Percentiles rank a stretch among this genome's conserved stretches.
phyloP scores from a whole-genome alignment of 2,329 filamentous ascomycete genomes.

The Penicillium janthinellum region DNA sequence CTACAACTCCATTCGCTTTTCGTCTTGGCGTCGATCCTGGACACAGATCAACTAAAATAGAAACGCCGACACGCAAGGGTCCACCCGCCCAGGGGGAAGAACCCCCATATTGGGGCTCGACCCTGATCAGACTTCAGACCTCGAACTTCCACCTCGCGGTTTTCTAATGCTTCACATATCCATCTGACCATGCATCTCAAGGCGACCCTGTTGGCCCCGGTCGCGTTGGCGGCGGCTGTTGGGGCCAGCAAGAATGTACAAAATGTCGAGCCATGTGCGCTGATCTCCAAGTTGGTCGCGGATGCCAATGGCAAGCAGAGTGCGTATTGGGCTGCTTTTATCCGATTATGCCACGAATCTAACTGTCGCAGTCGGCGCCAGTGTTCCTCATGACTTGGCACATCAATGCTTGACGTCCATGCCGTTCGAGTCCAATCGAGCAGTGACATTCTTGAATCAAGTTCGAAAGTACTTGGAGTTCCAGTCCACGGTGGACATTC shows the following conservation, averaged over 20 bases:
- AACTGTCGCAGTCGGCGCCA: constrained; percentile 17
- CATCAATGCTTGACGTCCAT: constrained; percentile 32
- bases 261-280: constrained; percentile 26
- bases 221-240: constrained; percentile 16
- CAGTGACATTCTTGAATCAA: constrained; percentile 27
- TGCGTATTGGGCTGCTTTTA: constrained; percentile 7
- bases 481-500: constrained; percentile 52
- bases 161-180: constrained; percentile 10
- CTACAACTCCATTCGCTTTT: constrained; percentile 15
- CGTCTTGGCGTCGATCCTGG: constrained; percentile 21
- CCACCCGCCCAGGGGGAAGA: constrained; percentile 23
- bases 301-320: constrained; percentile 23
- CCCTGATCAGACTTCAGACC: neutral
- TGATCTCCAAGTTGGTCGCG: constrained; percentile 20
- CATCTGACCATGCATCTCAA: constrained; percentile 20
- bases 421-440: constrained; percentile 31
- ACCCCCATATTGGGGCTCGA: constrained; percentile 4
- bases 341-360: constrained; percentile 3
- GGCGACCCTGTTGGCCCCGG: constrained; percentile 10
- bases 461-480: constrained; percentile 47
- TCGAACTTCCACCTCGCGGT: neutral
- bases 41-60: constrained; percentile 23
- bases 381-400: constrained; percentile 24
- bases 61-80: constrained; percentile 23
- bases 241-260: constrained; percentile 13